These are phyloP conservation scores for Ogataea paradorogensis DNA, from an alignment of 805 yeast genomes.

Conservation along the genomic window DNA sequence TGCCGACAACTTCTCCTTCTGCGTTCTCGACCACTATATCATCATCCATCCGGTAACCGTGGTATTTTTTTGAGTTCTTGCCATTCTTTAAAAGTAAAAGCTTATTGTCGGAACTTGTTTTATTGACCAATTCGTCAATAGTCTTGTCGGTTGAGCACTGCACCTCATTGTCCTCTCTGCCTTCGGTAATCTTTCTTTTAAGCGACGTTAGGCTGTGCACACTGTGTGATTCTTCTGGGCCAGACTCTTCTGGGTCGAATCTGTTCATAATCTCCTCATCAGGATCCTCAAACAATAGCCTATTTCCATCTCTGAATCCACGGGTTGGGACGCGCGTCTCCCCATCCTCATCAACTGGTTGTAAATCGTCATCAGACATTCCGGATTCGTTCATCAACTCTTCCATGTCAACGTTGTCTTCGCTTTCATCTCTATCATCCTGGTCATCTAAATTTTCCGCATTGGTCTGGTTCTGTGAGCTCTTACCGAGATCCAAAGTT, in stretches of 20 bases:
- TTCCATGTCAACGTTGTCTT: slow-evolving; percentile 6
- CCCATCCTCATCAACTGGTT: slow-evolving; percentile 34
- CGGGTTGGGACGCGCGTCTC: slow-evolving; percentile 33
- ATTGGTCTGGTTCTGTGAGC: slow-evolving; percentile 14
- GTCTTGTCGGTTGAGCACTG: slow-evolving; percentile 10
- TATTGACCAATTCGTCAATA: slow-evolving; percentile 15
- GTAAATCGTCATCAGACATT: slow-evolving; percentile 24
- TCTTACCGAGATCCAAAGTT: slow-evolving; percentile 33
- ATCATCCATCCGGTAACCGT: slow-evolving; percentile 79
- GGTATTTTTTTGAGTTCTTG: slow-evolving; percentile 33
- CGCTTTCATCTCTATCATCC: not conserved
- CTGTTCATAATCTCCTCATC: slow-evolving; percentile 73
- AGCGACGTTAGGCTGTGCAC: slow-evolving; percentile 21
- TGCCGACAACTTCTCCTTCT: slow-evolving; percentile 86
- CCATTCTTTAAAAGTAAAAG: slow-evolving; percentile 9
- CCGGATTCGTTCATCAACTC: slow-evolving; percentile 19
- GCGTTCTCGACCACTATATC: slow-evolving; percentile 80
- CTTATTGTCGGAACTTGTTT: slow-evolving; percentile 15
- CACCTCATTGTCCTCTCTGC: slow-evolving; percentile 1
- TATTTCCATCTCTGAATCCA: slow-evolving; percentile 68
- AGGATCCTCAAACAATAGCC: slow-evolving; percentile 74
- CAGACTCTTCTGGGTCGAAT: not conserved
- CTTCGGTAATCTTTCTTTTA: slow-evolving; percentile 9
- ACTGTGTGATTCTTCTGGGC: slow-evolving; percentile 9
- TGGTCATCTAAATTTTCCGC: slow-evolving; percentile 11